These are phyloP conservation scores for Podospora sp. DNA, from an alignment of 495 filamentous ascomycete genomes.

Conservation along the genomic window DNA sequence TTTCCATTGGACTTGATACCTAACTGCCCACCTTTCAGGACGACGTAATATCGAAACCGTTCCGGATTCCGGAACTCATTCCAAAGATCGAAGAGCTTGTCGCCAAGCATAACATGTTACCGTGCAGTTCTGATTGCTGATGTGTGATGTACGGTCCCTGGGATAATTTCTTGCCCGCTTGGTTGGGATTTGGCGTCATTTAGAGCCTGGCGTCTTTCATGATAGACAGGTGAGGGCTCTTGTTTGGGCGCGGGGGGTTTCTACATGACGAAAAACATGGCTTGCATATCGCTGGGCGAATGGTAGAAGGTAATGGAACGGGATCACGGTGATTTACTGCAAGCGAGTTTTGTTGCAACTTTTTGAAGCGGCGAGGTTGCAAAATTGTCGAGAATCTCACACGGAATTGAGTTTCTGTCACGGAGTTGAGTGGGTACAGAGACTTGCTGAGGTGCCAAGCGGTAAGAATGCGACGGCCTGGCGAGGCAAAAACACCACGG, in stretches of 20 bases:
- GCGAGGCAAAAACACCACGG: not conserved
- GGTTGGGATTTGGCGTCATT: not conserved
- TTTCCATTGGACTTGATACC: slow-evolving; percentile 34
- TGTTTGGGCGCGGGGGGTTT: not conserved
- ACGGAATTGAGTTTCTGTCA: too few species aligned
- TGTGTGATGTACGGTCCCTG: not conserved
- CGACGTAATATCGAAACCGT: slow-evolving; percentile 80
- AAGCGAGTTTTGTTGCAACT: not conserved
- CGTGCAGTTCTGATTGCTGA: not conserved
- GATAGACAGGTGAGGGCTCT: not conserved
- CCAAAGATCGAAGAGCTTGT: slow-evolving; percentile 65
- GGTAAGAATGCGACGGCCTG: too few species aligned
- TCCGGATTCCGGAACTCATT: slow-evolving; percentile 69
- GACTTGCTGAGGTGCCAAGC: too few species aligned
- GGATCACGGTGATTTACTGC: not conserved
- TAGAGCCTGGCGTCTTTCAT: slow-evolving; percentile 1
- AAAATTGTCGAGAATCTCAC: too few species aligned
- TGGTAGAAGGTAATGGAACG: not conserved
- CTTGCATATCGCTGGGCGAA: not conserved
- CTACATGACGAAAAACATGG: not conserved
- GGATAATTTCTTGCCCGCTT: not conserved
- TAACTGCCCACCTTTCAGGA: slow-evolving; percentile 56
- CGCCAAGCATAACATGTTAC: slow-evolving; percentile 28
- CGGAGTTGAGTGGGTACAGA: too few species aligned
- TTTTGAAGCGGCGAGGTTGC: not conserved